Conservation (phyloP, 164 flowering plant species). For the Echeveria elegans region DNA sequence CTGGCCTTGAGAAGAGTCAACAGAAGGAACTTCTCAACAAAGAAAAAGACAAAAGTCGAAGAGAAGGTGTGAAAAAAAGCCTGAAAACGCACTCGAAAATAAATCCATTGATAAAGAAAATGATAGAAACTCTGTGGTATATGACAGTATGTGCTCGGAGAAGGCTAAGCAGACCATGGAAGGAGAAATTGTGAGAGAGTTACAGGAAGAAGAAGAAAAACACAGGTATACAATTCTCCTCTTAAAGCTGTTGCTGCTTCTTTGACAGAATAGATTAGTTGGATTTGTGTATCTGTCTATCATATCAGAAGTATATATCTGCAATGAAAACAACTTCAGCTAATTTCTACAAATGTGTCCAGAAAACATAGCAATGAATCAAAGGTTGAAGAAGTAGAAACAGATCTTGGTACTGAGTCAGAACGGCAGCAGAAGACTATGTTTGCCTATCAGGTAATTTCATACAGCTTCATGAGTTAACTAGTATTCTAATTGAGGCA, state of each 20-base stretch:
- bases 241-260: not conserved
- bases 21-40: not conserved
- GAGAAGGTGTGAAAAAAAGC: too few relatives aligned
- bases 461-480: not conserved
- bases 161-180: not conserved
- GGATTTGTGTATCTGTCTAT: not conserved
- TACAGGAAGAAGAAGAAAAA: not conserved
- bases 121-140: not conserved
- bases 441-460: slow-evolving; percentile 8
- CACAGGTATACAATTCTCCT: not conserved
- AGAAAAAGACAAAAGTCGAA: not conserved
- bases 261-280: not conserved
- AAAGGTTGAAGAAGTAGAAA: not conserved
- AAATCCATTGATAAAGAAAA: not conserved
- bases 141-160: not conserved
- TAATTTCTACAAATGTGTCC: too few relatives aligned
- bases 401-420: not conserved
- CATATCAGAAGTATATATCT: not conserved
- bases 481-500: slow-evolving; percentile 22
- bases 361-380: not conserved
- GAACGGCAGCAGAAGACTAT: slow-evolving; percentile 7
- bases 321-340: not conserved
- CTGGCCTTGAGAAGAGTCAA: not conserved
- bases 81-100: not conserved
- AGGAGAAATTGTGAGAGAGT: not conserved